Evolutionary conservation across 2,329 filamentous ascomycete genomes (phyloP), one percentile per base, ranked within the genome.

Genomic region (Pestalotiopsis sp.): DNA sequence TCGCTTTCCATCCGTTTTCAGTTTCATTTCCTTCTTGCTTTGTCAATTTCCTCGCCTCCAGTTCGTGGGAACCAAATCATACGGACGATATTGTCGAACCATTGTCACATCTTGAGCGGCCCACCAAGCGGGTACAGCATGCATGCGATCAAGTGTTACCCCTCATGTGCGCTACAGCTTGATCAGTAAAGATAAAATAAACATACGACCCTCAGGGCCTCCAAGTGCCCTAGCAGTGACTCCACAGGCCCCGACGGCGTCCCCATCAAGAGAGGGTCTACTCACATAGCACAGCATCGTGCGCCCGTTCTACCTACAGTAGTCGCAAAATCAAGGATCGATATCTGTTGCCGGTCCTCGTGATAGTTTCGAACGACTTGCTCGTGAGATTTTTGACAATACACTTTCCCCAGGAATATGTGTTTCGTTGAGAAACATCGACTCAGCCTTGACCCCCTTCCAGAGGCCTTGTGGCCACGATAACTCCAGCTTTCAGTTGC

Each of bases 391-490:
- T 14, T 62, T 13, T n/a, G 31, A 27, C 7, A 62, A 17, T 1
- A n/a, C 14, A 4, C 12, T 17, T 4, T 14, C 59, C 17, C 31
- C 17, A 40, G 59, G 59, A 62, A 36, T 12, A 62, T 62, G 59
- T 62, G 59, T 36, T 62, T 40, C 13, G 36, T 5, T 62, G 59
- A 27, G 31, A 62, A 36, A 14, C 25, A 12, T 62, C 59, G 59
- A 62, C 4, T 9, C 25, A 62, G 5, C 9, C 4, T 40, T 36
- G n/a, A 38, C 27, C n/a, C 31, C 13, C 6, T 40, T 20, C 31
- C n/a, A 62, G 59, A 36, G 27, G 59, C 27, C 27, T n/a, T 20
- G 25, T 62, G 59, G 59, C 59, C 59, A 62, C 59, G 59, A 62
- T 62, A 62, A 36, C 25, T 59, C 57, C 11, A 36, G 23, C 25